Conservation (phyloP, 768 basidiomycete species). For the Sutorius australiensis region DNA sequence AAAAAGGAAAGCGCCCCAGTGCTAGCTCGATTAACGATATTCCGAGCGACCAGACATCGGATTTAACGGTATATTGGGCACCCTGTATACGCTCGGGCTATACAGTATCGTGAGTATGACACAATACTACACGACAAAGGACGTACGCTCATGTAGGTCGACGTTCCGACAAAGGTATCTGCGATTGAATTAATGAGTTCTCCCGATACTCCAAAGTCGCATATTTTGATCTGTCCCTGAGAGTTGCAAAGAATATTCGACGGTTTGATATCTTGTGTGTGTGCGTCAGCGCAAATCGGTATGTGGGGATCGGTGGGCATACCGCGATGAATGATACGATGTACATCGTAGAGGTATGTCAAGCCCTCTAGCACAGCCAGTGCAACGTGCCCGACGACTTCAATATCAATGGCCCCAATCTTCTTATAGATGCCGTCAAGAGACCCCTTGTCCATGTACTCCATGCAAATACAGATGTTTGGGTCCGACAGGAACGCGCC, state of each 20-base stretch:
- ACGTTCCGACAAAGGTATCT: constrained; percentile 98
- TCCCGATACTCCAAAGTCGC: constrained; percentile 98
- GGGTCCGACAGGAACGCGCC: constrained; percentile 97
- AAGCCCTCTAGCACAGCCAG: constrained; percentile 91
- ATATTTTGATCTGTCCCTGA: constrained; percentile 94
- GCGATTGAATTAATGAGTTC: constrained; percentile 99
- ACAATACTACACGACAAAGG: constrained; percentile 5
- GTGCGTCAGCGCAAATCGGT: constrained; percentile 15
- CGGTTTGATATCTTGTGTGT: constrained; percentile 86
- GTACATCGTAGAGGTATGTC: constrained; percentile 95
- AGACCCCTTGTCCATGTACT: constrained; percentile 91
- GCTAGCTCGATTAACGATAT: constrained; percentile 97
- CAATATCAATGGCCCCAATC: constrained; percentile 89
- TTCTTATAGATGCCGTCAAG: constrained; percentile 95
- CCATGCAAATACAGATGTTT: constrained; percentile 99
- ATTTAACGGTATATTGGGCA: constrained; percentile 97
- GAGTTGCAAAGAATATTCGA: constrained; percentile 97
- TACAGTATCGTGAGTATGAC: constrained; percentile 14
- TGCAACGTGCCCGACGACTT: constrained; percentile 92
- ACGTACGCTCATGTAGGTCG: constrained; percentile 98
- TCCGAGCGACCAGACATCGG: constrained; percentile 98
- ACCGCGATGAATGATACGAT: constrained; percentile 99
- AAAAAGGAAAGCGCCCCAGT: constrained; percentile 95
- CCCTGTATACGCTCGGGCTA: constrained; percentile 99
- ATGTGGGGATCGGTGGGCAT: constrained; percentile 26